Conservation (phyloP, 768 basidiomycete genomes). For the Kwoniella sp. region DNA sequence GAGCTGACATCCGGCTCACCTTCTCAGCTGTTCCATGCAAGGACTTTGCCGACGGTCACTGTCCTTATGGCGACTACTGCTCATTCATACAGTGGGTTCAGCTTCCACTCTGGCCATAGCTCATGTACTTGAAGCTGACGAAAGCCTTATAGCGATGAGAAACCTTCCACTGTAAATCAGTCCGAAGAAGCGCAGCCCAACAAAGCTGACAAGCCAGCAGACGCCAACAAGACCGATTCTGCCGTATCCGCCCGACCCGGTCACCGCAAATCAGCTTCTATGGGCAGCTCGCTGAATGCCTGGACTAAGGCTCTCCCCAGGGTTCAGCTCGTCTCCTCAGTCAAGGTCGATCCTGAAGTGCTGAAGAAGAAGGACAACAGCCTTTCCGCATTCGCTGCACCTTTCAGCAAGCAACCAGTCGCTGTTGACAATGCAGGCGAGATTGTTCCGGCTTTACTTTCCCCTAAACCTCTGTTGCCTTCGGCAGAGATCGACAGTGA, state of each 20-base stretch:
- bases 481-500: background rate
- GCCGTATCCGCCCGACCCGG: background rate
- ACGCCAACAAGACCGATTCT: constrained; percentile 11
- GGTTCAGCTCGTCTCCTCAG: constrained; percentile 7
- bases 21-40: constrained; percentile 50
- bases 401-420: constrained; percentile 25
- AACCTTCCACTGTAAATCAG: constrained; percentile 1
- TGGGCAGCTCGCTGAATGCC: constrained; percentile 20
- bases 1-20: background rate
- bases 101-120: background rate
- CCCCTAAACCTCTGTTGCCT: background rate
- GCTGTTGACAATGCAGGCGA: constrained; percentile 28
- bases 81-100: constrained; percentile 54
- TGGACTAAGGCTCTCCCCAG: constrained; percentile 24
- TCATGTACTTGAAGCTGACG: background rate
- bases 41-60: constrained; percentile 51
- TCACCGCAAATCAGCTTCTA: constrained; percentile 22
- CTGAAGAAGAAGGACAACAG: constrained; percentile 15
- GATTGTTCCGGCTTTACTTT: constrained; percentile 18
- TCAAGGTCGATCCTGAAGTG: constrained; percentile 21
- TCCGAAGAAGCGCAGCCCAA: background rate
- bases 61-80: constrained; percentile 55
- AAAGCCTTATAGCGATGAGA: constrained; percentile 22
- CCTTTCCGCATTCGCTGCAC: constrained; percentile 38
- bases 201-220: background rate